These are phyloP conservation scores for Hymenoscyphus albidus DNA, from an alignment of 2,329 filamentous ascomycete genomes.

Conservation along the genomic window DNA sequence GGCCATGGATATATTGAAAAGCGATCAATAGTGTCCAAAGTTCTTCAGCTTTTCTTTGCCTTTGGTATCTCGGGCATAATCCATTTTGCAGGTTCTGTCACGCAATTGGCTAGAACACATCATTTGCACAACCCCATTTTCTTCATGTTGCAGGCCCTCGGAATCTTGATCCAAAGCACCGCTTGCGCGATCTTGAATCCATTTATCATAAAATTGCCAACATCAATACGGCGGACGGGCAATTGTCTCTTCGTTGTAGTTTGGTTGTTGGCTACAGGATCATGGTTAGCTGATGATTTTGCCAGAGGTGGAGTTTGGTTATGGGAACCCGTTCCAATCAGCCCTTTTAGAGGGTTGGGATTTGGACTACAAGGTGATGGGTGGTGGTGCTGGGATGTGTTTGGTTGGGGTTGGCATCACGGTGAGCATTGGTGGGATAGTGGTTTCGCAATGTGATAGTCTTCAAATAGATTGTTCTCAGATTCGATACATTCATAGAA, in stretches of 20 bases:
- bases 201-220: constrained; percentile 41
- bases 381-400: constrained; percentile 63
- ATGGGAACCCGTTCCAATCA: constrained; percentile 77
- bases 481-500: no score
- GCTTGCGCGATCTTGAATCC: constrained; percentile 36
- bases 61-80: constrained; percentile 66
- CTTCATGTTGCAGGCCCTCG: constrained; percentile 67
- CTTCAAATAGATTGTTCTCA: no score
- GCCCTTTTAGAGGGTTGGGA: constrained; percentile 62
- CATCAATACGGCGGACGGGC: constrained; percentile 43
- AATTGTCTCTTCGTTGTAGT: constrained; percentile 60
- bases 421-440: constrained; percentile 63
- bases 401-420: constrained; percentile 50
- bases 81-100: constrained; percentile 68
- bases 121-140: constrained; percentile 60
- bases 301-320: constrained; percentile 71
- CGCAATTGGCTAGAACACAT: constrained; percentile 51
- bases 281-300: constrained; percentile 72
- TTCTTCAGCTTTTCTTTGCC: constrained; percentile 44
- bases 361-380: constrained; percentile 57
- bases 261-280: constrained; percentile 67
- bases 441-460: constrained; percentile 36
- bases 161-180: constrained; percentile 57
- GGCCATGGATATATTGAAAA: constrained; percentile 39
- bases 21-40: constrained; percentile 33